Evolutionary conservation across 192 early-diverging fungal species (phyloP).

Genomic region (Umbelopsis sp.): DNA sequence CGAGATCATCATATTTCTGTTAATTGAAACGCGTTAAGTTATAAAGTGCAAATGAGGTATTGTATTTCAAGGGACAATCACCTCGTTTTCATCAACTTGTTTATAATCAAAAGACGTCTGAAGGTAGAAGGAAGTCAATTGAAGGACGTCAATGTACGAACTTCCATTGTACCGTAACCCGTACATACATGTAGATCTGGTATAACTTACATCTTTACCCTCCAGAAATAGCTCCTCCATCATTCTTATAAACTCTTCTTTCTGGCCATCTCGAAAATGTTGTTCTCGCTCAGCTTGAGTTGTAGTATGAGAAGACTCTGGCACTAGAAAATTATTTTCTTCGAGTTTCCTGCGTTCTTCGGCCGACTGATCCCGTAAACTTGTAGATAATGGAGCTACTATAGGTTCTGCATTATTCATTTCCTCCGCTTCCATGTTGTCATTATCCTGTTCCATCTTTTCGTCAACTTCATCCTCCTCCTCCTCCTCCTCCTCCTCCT

Average conservation of each 20-base stretch:
- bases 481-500: slow-evolving; percentile 44
- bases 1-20: slow-evolving; percentile 40
- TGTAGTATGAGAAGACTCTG: not conserved
- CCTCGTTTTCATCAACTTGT: slow-evolving; percentile 41
- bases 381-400: not conserved
- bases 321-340: not conserved
- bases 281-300: slow-evolving; percentile 20
- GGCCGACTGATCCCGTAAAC: not conserved
- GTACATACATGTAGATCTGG: not conserved
- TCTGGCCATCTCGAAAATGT: slow-evolving; percentile 27
- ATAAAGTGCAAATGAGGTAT: not conserved
- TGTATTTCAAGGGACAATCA: not conserved
- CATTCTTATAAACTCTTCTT: slow-evolving; percentile 37
- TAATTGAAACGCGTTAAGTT: not conserved
- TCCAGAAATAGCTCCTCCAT: slow-evolving; percentile 42
- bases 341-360: slow-evolving; percentile 3
- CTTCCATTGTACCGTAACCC: not conserved
- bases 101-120: slow-evolving; percentile 42
- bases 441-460: not conserved
- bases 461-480: slow-evolving; percentile 25
- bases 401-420: not conserved
- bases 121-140: not conserved
- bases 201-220: slow-evolving; percentile 42
- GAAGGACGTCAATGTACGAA: not conserved
- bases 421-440: not conserved